Conservation (phyloP, 192 early-diverging fungal genomes). For the Coemansia erecta region DNA sequence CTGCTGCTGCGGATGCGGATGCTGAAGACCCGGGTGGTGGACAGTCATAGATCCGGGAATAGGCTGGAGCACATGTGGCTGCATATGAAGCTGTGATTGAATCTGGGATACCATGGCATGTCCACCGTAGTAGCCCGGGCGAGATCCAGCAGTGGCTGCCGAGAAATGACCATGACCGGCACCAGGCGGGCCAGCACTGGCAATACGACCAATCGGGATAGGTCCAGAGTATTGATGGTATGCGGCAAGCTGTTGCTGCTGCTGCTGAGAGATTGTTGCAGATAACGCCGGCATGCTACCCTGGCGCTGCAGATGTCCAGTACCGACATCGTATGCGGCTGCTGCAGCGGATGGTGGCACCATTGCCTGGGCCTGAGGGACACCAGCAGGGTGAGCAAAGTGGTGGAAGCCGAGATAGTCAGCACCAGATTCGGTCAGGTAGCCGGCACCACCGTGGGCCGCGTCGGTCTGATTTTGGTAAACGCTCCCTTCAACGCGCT, state of each 20-base stretch:
- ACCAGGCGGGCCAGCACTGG: conserved; percentile 4
- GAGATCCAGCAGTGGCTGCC: conserved; percentile 2
- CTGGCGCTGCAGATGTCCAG: conserved; percentile 17
- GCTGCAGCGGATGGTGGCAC: background rate
- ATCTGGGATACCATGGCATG: background rate
- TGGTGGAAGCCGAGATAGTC: conserved; percentile 14
- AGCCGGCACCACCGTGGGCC: background rate
- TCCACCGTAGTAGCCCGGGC: conserved; percentile 1
- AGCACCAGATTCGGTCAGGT: background rate
- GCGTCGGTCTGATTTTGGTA: background rate
- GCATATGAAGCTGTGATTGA: conserved; percentile 13
- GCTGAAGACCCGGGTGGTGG: background rate
- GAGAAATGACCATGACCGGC: background rate
- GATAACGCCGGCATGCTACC: conserved; percentile 15
- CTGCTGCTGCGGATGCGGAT: no score
- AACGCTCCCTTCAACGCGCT: background rate
- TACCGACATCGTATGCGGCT: background rate
- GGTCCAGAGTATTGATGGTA: conserved; percentile 7
- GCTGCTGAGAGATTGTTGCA: conserved; percentile 5
- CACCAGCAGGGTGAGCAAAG: conserved; percentile 4
- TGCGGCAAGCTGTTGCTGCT: conserved; percentile 10
- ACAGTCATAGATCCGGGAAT: conserved; percentile 17
- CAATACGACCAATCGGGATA: conserved; percentile 8
- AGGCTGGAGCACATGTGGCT: conserved; percentile 2
- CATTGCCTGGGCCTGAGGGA: background rate